Base-by-base conservation (phyloP, 352 stramenopile genomes). In the Phytophthora sansomeana region DNA sequence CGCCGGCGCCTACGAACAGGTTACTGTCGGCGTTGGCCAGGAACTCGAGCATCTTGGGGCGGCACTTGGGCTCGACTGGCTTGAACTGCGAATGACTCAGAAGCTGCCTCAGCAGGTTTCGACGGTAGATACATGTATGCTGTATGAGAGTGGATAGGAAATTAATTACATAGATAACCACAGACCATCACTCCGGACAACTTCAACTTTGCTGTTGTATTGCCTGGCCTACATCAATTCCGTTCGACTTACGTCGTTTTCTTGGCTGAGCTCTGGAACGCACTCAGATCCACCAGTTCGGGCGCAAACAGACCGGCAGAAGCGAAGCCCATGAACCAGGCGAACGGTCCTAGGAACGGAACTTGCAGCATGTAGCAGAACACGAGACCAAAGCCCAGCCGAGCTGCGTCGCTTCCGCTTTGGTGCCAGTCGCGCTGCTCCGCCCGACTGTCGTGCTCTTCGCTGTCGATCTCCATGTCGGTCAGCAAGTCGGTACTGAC, bases 311-410 rank as follows among this genome's bases (percentile, higher is more conserved):
- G 53, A 1, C 84, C 84, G 14, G 84, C 84, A 5, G 81, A 75
- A 29, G 84, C 75, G 50, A 92, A 92, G 1, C 69, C 82, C 24
- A 85, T 67, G 48, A 92, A 92, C 84, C 84, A 92, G 21, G 81
- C 66, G 33, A 92, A 89, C 13, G 84, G 81, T 0, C 84, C 84
- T 13, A 92, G 43, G 47, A 85, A 87, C 14, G 81, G 83, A 9
- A 91, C 19, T 47, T 89, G 72, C 17, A 90, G 46, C 33, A 91
- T 63, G 47, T 78, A 87, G 44, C 74, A 80, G 38, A 92, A 85
- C 5, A 89, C 71, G 39, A 91, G 73, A 0, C 78, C 78, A 39
- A 92, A 92, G 16, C 84, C 84, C 28, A 92, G 62, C 10, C 84
- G 80, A n/a, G 80, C 80, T 8, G 84, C 76, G n/a, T 90, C 81